Base-by-base conservation (phyloP, 306 rosid genomes). In the Comarum palustre region DNA sequence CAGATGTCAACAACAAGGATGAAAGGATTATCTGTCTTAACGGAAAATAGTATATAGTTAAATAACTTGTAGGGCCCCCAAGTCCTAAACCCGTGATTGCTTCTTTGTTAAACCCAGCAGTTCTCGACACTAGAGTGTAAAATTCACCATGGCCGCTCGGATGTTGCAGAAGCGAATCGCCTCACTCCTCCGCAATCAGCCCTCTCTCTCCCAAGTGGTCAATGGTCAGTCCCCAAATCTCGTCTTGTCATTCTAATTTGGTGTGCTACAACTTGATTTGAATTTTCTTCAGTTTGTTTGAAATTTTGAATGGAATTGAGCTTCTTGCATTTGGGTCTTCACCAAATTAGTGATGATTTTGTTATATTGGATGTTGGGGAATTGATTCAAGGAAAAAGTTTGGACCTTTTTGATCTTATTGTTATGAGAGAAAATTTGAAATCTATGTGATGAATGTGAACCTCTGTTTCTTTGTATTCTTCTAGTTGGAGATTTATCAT, bases 91-190 rank as follows among this genome's bases (percentile, higher is more conserved):
- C 52, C 52, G 4, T 47, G n/a, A n/a, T n/a, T 5, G 50, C 19
- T 14, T 46, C 50, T 46, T 14, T 15, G 24, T 19, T 50, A 50
- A 63, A 41, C 69, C 69, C 31, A 38, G 19, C 36, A 38, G 41
- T 8, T 41, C 34, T 61, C 57, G 34, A 50, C 38, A 22, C 22
- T 17, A 15, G 17, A 34, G 14, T 3, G 43, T n/a, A n/a, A 72
- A n/a, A 4, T 54, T 42, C n/a, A 65, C 50, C 25, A 83, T 83
- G 92, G 87, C 82, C 75, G 82, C 82, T 32, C 80, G 78, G 50
- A 76, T 82, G 70, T 80, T 84, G 82, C 86, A 72, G 89, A 86
- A 81, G 80, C 80, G 87, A 45, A 5, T 84, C 51, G 48, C 76
- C 59, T 78, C 92, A 14, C 51, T 84, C 12, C 43, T 82, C 27